Base-by-base conservation (phyloP, 495 filamentous ascomycete genomes). In the Bathelium albidoporum region DNA sequence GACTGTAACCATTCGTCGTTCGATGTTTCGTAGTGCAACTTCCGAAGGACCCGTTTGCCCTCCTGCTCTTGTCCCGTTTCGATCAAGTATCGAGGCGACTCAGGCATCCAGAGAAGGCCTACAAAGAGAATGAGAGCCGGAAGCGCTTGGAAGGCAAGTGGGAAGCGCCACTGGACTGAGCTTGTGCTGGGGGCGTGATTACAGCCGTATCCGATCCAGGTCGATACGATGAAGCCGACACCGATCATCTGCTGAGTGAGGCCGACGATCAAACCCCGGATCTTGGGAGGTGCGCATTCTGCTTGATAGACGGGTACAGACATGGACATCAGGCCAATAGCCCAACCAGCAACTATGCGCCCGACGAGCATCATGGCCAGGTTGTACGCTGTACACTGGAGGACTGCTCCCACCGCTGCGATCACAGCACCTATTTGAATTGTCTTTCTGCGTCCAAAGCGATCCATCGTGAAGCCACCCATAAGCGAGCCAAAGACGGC, bases 331-430 rank as follows among this genome's bases (percentile, higher is more conserved):
- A 83, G 74, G 53, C 83, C 84, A 59, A 87, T 80, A 28, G 83
- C 85, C 73, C 82, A 80, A 16, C 85, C 84, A 1, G 82, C 78
- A 4, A 87, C 73, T 59, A 87, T 84, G 39, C 85, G 82, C 7
- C 85, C 85, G 44, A 82, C 74, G 14, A 86, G 76, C 65, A 87
- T 82, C 78, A 83, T 82, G 0, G 78, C 75, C 58, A 85, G 68
- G 61, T 83, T 79, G 20, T 70, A 66, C 59, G 80, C 75, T 32
- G 80, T 74, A 14, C 82, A 72, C 68, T 87, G 83, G 43, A 86
- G 76, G 52, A 81, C 78, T 18, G 80, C 80, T 16, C 83, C 84
- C 22, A 84, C 41, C 43, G 80, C 68, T 68, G 81, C 81, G 53
- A 87, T 77, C 10, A 81, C 59, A 10, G 83, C 79, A 18, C 82